A percentile compares a stretch with the other conserved stretches of the same genome.
These are phyloP conservation scores for Fusarium sp. DNA, from an alignment of 2,329 filamentous ascomycete species.

Conservation along the genomic window DNA sequence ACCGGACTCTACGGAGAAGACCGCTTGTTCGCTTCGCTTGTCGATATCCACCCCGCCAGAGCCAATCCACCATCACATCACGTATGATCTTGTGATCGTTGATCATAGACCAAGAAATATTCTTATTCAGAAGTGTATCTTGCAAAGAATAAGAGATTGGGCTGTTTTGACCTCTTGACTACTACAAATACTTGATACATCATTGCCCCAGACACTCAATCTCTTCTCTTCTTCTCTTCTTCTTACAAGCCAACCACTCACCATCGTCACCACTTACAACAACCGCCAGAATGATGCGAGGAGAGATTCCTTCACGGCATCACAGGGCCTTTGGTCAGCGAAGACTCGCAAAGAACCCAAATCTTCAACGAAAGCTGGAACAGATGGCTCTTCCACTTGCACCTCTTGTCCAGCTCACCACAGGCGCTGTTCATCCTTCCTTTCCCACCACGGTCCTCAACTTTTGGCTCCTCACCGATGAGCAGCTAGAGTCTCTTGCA, in stretches of 20 bases:
- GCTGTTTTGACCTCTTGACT: background rate
- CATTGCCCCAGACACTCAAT: background rate
- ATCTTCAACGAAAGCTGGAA: slow-evolving; percentile 68
- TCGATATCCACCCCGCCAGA: slow-evolving; percentile 28
- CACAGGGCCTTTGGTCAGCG: slow-evolving; percentile 44
- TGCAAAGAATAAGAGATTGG: background rate
- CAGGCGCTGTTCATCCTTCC: slow-evolving; percentile 69
- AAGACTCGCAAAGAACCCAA: slow-evolving; percentile 57
- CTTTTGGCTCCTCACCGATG: slow-evolving; percentile 79
- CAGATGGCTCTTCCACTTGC: slow-evolving; percentile 73
- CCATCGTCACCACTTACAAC: background rate
- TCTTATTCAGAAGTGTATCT: slow-evolving; percentile 9
- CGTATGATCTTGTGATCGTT: slow-evolving; percentile 1
- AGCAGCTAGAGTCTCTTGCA: slow-evolving; percentile 75
- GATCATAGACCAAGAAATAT: slow-evolving; percentile 7
- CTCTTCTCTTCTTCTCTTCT: background rate
- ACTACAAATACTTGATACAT: slow-evolving; percentile 5
- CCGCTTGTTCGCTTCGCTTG: slow-evolving; percentile 3
- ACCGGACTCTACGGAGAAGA: slow-evolving; percentile 15
- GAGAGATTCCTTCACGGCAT: slow-evolving; percentile 47
- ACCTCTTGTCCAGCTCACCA: slow-evolving; percentile 72
- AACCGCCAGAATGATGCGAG: slow-evolving; percentile 46
- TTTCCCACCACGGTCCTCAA: slow-evolving; percentile 75
- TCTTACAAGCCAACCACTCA: background rate
- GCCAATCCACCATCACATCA: slow-evolving; percentile 18